A percentile compares a stretch with the other conserved stretches of the same genome.
Conservation (phyloP, 108 stramenopile species). For the Nitzschia palea region DNA sequence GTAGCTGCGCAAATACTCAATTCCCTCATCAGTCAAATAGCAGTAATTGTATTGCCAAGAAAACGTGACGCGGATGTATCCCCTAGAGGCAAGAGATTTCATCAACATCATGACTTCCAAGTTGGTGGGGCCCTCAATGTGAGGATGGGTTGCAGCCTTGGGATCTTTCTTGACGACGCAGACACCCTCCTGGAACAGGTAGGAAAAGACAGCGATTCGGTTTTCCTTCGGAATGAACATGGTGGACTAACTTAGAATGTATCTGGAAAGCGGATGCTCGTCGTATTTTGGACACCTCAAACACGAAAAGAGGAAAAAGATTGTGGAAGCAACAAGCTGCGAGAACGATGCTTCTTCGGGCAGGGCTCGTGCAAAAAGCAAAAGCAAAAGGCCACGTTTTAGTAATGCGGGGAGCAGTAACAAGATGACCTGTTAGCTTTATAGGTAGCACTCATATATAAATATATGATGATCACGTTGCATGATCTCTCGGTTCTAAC, state of each 20-base stretch:
- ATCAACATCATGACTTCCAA: conserved; percentile 94
- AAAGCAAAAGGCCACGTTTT: background rate
- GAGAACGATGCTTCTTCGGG: no score
- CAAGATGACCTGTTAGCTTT: no score
- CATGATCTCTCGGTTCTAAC: no score
- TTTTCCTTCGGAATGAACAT: conserved; percentile 98
- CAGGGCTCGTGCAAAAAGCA: background rate
- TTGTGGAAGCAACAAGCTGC: background rate
- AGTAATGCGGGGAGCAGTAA: conserved; percentile 1
- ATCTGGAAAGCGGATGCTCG: conserved; percentile 29
- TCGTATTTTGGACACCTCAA: conserved; percentile 54
- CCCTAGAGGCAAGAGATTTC: conserved; percentile 89
- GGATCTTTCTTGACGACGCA: conserved; percentile 98
- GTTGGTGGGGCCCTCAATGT: conserved; percentile 91
- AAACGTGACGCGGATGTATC: conserved; percentile 92
- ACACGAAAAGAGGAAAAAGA: conserved; percentile 48
- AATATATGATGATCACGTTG: no score
- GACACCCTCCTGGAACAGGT: conserved; percentile 98
- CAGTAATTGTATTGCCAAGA: conserved; percentile 98
- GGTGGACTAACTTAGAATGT: conserved; percentile 15
- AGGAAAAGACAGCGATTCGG: conserved; percentile 96
- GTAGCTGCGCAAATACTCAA: conserved; percentile 95
- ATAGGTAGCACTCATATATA: no score
- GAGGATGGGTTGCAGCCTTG: conserved; percentile 85
- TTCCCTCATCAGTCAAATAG: conserved; percentile 95